Conservation (phyloP, 1,284 basidiomycete genomes). For the Cutaneotrichosporon mucoides region DNA sequence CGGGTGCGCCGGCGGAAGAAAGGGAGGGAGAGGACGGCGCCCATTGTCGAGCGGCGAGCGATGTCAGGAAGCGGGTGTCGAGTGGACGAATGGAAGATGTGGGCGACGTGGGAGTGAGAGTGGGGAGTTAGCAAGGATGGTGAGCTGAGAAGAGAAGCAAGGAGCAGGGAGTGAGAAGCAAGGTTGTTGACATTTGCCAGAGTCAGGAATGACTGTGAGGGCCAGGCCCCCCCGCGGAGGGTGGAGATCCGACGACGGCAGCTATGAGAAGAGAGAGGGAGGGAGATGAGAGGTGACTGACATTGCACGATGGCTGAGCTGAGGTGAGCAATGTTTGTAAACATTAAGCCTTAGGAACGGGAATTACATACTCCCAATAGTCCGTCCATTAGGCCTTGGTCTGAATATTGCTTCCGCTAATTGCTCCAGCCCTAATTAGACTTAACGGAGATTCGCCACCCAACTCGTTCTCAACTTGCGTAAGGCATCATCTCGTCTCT, state of each 20-base stretch:
- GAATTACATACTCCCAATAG: background rate
- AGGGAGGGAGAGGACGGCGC: slow-evolving; percentile 6
- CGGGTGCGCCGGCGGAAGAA: background rate
- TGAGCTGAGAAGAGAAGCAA: background rate
- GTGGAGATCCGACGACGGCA: too few species aligned
- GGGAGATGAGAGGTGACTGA: too few species aligned
- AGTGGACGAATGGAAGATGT: background rate
- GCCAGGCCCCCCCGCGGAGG: too few species aligned
- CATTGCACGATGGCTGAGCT: too few species aligned
- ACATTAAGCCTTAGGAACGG: background rate
- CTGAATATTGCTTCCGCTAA: background rate
- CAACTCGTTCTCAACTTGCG: background rate
- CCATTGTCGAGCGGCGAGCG: background rate
- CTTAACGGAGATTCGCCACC: background rate
- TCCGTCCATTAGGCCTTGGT: background rate
- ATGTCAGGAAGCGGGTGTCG: background rate
- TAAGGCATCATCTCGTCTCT: too few species aligned
- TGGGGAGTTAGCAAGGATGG: background rate
- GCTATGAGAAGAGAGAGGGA: too few species aligned
- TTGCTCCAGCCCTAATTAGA: background rate
- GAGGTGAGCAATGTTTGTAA: too few species aligned
- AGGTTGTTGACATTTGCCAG: background rate
- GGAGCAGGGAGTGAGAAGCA: background rate
- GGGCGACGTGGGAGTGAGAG: background rate
- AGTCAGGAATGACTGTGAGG: too few species aligned